Evolutionary conservation across 1,284 basidiomycete genomes (phyloP).

Genomic region (Mycosarcoma maydis): DNA sequence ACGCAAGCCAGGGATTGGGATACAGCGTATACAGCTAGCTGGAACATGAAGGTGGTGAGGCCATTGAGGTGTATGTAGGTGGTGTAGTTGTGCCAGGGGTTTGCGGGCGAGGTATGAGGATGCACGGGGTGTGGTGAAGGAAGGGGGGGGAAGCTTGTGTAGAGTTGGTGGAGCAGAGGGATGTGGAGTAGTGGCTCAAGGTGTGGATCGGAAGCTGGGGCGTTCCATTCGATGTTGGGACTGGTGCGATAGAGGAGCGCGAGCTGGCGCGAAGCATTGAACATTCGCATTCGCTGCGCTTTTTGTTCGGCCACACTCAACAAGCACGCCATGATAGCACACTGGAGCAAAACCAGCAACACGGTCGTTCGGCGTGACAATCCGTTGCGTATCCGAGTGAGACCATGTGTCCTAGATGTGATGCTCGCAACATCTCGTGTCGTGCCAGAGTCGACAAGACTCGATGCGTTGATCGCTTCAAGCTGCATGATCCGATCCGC

Average conservation of each 20-base stretch:
- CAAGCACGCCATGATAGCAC: slow-evolving; percentile 16
- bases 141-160: slow-evolving; percentile 5
- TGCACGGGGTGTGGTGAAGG: slow-evolving; percentile 9
- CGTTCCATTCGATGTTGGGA: slow-evolving; percentile 16
- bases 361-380: not conserved
- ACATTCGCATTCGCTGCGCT: slow-evolving; percentile 30
- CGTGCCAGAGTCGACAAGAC: too few species aligned
- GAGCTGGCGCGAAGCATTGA: not conserved
- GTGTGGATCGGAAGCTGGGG: slow-evolving; percentile 4
- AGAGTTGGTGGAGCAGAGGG: slow-evolving; percentile 9
- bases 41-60: not conserved
- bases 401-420: too few species aligned
- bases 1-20: slow-evolving; percentile 2
- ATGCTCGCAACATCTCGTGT: not conserved
- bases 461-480: not conserved
- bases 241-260: not conserved
- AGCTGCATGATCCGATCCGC: slow-evolving; percentile 21
- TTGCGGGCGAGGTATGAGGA: too few species aligned
- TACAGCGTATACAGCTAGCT: slow-evolving; percentile 5
- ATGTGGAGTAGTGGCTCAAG: slow-evolving; percentile 20
- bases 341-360: slow-evolving; percentile 10
- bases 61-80: slow-evolving; percentile 21
- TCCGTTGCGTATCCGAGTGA: not conserved
- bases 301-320: slow-evolving; percentile 19
- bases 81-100: not conserved